Percentiles rank a stretch among this genome's conserved stretches.
Conservation (phyloP, 163 green algal species). For the Smithsoniella earleae region DNA sequence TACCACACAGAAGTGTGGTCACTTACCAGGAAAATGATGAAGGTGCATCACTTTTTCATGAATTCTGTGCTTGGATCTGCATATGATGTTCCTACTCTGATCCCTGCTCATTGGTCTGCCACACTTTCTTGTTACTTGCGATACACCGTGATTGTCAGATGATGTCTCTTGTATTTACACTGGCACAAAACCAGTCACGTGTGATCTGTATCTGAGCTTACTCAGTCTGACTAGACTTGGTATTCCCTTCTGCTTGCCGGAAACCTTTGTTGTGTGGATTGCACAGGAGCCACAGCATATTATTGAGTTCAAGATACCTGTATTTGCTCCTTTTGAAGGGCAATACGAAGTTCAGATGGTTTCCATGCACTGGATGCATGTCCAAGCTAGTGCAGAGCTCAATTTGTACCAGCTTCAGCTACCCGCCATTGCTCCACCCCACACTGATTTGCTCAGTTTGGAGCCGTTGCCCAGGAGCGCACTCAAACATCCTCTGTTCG, state of each 20-base stretch:
- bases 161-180: no score
- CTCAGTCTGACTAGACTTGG: no score
- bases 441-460: conserved; percentile 84
- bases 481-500: conserved; percentile 58
- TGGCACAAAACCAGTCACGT: no score
- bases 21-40: conserved; percentile 36
- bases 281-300: conserved; percentile 46
- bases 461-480: conserved; percentile 77
- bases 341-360: conserved; percentile 77
- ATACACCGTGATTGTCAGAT: no score
- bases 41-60: neutral
- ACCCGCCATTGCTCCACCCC: conserved; percentile 34
- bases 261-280: conserved; percentile 33
- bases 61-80: no score
- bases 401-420: conserved; percentile 45
- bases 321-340: conserved; percentile 83
- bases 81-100: no score
- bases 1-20: conserved; percentile 74
- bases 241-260: no score
- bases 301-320: conserved; percentile 87
- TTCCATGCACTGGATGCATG: conserved; percentile 68
- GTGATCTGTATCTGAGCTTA: no score
- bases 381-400: conserved; percentile 43
- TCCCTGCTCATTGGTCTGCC: no score
- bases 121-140: no score